phyloP scores from a whole-genome alignment of 139 green algal genomes.

The Chlorella sp. region DNA sequence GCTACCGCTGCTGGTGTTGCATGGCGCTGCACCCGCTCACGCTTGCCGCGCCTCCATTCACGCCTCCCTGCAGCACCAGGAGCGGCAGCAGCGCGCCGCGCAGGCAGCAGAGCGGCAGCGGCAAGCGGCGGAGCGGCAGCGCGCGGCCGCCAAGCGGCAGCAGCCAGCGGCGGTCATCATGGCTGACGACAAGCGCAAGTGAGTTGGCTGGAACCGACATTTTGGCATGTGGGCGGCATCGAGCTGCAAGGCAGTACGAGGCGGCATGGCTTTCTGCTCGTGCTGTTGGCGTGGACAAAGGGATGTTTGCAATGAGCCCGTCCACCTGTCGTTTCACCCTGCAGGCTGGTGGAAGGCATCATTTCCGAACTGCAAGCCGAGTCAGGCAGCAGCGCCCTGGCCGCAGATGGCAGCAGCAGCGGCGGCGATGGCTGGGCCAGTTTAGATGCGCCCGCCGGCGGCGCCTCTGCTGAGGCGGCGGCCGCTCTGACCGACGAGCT shows the following conservation, averaged over 20 bases:
- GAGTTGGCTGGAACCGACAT: background rate
- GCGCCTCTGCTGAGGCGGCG: background rate
- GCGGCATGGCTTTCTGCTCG: too few relatives aligned
- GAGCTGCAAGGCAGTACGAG: too few relatives aligned
- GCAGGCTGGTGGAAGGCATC: slow-evolving; percentile 45
- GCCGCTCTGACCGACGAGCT: slow-evolving; percentile 45
- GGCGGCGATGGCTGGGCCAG: background rate
- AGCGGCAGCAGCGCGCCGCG: slow-evolving; percentile 34
- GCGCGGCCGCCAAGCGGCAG: slow-evolving; percentile 29
- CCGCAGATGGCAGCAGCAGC: background rate
- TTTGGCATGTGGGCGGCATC: too few relatives aligned
- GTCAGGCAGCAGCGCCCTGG: background rate
- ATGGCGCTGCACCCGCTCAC: too few relatives aligned
- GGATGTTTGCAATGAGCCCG: too few relatives aligned
- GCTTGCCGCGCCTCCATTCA: background rate
- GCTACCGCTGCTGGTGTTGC: too few relatives aligned
- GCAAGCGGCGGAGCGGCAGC: slow-evolving; percentile 32
- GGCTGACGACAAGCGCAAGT: slow-evolving; percentile 51
- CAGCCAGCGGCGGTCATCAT: slow-evolving; percentile 53
- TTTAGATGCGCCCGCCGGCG: slow-evolving; percentile 3
- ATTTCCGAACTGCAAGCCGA: slow-evolving; percentile 26
- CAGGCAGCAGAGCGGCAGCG: slow-evolving; percentile 24
- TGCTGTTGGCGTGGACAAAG: too few relatives aligned
- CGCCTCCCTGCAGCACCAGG: slow-evolving; percentile 3
- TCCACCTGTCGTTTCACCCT: too few relatives aligned